Base-by-base conservation (phyloP, 2,329 filamentous ascomycete species). In the Fusarium sp. region DNA sequence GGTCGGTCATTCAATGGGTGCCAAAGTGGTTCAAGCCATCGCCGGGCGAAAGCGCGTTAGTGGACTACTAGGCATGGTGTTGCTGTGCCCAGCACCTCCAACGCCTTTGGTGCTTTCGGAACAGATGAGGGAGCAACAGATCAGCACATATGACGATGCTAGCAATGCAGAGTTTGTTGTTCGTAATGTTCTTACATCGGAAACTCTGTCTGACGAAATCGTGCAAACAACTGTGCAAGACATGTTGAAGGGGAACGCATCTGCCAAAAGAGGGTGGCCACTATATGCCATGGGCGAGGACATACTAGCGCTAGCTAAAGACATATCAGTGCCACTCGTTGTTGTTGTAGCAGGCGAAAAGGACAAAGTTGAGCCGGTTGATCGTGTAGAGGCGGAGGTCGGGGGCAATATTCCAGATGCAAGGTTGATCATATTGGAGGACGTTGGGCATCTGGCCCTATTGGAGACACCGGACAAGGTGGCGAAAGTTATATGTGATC, bases 401-500 rank as follows among this genome's bases (percentile, higher is more conserved):
- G 6, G 3, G 9, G 15, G 7, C 17, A 32, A 15, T 2, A 44
- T 44, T 6, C 7, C 17, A 0, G 12, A 3, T 3, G 17, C 15
- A 1, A 2, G 24, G 2, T 17, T 51, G 1, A 7, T 32, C 5
- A 17, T 24, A 7, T 4, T 51, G 17, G 24, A 19, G 7, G 20
- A 24, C 4, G 26, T 44, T 42, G 48, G 48, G 2, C 38, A 51
- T 45, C 6, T 44, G 12, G 38, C 48, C 1, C 15, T 0, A 0
- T 15, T 51, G 1, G 48, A 51, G 20, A 26, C 26, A 24, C 11
- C 17, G 2, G 26, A 44, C 2, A 0, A 17, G 4, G 20, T 51
- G 0, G 17, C 48, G 11, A 6, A 6, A 7, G 19, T 32, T 5
- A n/a, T 51, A 23, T 5, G 1, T 6, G 4, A 9, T 1, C 23